Base-by-base conservation (phyloP, 1,284 basidiomycete genomes). In the Austroboletus novae-zelandiae region DNA sequence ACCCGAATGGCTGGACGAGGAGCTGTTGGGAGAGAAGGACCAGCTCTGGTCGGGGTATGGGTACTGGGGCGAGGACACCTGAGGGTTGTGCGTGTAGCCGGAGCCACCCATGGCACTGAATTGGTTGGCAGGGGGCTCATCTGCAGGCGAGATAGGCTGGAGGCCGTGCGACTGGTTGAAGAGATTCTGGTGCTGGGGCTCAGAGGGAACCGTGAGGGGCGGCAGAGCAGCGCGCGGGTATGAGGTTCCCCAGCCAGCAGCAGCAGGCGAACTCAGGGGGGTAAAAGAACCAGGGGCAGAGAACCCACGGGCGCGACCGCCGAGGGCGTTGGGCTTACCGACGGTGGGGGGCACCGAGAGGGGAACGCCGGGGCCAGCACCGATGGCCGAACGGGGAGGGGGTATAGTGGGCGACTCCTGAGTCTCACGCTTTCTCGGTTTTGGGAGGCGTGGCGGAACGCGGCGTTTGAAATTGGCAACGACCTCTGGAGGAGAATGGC, bases 391-490 rank as follows among this genome's bases (percentile, higher is more conserved):
- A 54, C 87, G 83, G 0, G 86, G 84, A 8, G 84, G 82, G n/a
- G 84, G 81, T 39, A 86, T 81, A 23, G 67, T 61, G 64, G 79
- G 76, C 23, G 79, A 67, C 45, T 88, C 84, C 52, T 82, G 80
- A 3, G 74, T 68, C 55, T 89, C 84, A 55, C 88, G 84, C 70
- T 89, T 91, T 61, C 84, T 74, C 29, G 82, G 89, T 67, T 90
- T 94, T 51, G 82, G 91, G 40, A 84, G 81, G 68, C 91, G 90
- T 34, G 91, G 91, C n/a, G 91, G 91, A 1, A 94, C 91, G 59
- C 91, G 88, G 50, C 91, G 88, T 72, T 94, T 94, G 76, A 94
- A 94, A 69, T 89, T 89, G 50, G 90, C 85, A 47, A 94, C 89
- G 48, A 92, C 86, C 57, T 91, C 90, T 46, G 88, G 80, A 9